phyloP scores from a whole-genome alignment of 108 stramenopile genomes.

The Skeletonema tropicum region DNA sequence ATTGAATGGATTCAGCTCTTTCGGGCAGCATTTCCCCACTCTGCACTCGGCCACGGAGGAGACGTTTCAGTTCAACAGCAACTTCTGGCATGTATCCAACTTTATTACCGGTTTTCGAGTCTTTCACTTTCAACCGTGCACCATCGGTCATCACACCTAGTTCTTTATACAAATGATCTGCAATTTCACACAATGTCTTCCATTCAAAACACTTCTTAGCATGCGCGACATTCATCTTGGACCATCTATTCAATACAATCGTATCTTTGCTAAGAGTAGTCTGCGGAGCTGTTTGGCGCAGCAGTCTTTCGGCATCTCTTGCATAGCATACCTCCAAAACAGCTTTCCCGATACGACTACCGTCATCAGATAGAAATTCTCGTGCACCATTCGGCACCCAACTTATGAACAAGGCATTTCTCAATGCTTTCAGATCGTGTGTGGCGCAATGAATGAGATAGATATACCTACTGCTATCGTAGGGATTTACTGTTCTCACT shows the following conservation, averaged over 20 bases:
- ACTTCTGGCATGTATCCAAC: background rate
- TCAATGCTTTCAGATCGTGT: background rate
- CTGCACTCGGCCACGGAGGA: too few relatives aligned
- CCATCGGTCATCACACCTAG: background rate
- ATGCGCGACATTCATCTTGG: too few relatives aligned
- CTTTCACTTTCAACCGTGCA: background rate
- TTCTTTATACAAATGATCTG: background rate
- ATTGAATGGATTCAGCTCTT: too few relatives aligned
- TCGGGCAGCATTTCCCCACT: too few relatives aligned
- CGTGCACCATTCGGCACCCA: background rate
- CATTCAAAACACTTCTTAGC: too few relatives aligned
- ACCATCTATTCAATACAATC: too few relatives aligned
- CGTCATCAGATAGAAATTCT: background rate
- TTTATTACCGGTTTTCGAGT: background rate
- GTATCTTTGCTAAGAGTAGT: background rate
- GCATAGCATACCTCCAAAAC: background rate
- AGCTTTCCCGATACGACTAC: background rate
- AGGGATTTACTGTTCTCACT: background rate
- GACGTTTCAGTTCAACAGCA: too few relatives aligned
- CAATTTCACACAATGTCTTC: too few relatives aligned
- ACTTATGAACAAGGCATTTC: background rate
- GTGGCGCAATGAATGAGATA: background rate
- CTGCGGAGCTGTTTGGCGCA: background rate
- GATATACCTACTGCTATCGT: background rate
- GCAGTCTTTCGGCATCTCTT: background rate